Conservation (phyloP, 768 basidiomycete species). For the Lentinula sp. region DNA sequence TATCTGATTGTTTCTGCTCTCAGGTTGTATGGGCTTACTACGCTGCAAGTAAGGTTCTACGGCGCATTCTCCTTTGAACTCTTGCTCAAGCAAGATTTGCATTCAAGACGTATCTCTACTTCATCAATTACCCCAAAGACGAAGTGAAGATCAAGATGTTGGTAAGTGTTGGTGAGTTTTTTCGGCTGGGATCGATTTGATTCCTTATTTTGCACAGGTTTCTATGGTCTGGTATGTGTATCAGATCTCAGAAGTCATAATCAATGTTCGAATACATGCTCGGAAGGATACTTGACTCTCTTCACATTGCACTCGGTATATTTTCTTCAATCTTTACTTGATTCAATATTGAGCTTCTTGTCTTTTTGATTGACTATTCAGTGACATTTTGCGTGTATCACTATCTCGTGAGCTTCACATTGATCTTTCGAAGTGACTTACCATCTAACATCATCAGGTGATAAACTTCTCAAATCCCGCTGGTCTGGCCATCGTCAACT, state of each 20-base stretch:
- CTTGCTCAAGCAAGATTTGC: not conserved
- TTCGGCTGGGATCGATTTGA: not conserved
- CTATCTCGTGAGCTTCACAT: too few relatives aligned
- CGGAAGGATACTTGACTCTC: too few relatives aligned
- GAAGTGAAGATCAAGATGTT: conserved; percentile 5
- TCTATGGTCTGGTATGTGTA: too few relatives aligned
- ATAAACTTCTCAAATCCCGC: conserved; percentile 29
- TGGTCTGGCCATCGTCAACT: conserved; percentile 26
- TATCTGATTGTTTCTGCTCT: not conserved
- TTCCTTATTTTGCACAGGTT: too few relatives aligned
- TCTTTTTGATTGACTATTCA: too few relatives aligned
- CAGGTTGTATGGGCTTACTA: not conserved
- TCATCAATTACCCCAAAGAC: conserved; percentile 16
- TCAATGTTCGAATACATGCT: too few relatives aligned
- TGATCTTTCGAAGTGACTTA: too few relatives aligned
- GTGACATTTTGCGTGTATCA: too few relatives aligned
- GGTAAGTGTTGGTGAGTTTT: conserved; percentile 6
- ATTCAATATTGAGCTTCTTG: too few relatives aligned
- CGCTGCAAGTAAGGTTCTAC: not conserved
- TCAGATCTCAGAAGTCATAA: too few relatives aligned
- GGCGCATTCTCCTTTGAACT: not conserved
- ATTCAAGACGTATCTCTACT: conserved; percentile 18
- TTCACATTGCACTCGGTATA: too few relatives aligned
- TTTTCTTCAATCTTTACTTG: too few relatives aligned
- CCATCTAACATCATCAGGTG: conserved; percentile 14